Percentiles rank a stretch among this genome's conserved stretches.
These are phyloP conservation scores for Naganishia albida DNA, from an alignment of 1,284 basidiomycete genomes.

Conservation along the genomic window DNA sequence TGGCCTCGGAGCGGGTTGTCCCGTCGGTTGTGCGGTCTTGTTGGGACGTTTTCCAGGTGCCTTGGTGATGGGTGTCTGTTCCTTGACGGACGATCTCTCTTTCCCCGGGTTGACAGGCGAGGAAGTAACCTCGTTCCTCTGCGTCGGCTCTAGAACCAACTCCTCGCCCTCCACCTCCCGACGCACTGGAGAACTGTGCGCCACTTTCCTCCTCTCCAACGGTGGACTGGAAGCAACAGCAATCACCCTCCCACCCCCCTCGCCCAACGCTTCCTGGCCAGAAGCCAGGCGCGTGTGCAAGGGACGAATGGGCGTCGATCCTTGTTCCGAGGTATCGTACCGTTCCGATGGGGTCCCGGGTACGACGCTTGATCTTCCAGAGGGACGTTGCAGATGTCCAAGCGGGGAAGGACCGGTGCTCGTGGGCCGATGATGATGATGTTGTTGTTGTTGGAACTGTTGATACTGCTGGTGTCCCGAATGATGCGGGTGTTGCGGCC, in stretches of 20 bases:
- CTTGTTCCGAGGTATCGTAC: slow-evolving; percentile 10
- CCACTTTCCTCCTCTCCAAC: no score
- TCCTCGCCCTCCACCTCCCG: not conserved
- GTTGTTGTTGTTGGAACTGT: not conserved
- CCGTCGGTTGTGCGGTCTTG: no score
- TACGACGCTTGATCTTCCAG: slow-evolving; percentile 10
- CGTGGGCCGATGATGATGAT: no score
- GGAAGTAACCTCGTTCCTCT: slow-evolving; percentile 4
- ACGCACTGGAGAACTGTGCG: no score
- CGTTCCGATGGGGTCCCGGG: slow-evolving; percentile 19
- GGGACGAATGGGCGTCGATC: not conserved
- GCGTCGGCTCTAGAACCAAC: slow-evolving; percentile 13
- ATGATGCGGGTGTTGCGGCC: no score
- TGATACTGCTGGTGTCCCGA: no score
- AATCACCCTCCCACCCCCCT: not conserved
- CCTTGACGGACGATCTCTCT: not conserved
- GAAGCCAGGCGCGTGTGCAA: no score
- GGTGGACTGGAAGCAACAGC: not conserved
- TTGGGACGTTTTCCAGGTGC: slow-evolving; percentile 10
- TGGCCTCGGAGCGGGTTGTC: slow-evolving; percentile 1
- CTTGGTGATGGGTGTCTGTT: not conserved
- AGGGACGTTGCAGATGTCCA: not conserved
- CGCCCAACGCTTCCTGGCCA: no score
- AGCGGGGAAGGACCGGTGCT: no score
- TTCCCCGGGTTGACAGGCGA: not conserved